Conservation (phyloP, 2,329 filamentous ascomycete genomes). For the Chaetomium globosum region DNA sequence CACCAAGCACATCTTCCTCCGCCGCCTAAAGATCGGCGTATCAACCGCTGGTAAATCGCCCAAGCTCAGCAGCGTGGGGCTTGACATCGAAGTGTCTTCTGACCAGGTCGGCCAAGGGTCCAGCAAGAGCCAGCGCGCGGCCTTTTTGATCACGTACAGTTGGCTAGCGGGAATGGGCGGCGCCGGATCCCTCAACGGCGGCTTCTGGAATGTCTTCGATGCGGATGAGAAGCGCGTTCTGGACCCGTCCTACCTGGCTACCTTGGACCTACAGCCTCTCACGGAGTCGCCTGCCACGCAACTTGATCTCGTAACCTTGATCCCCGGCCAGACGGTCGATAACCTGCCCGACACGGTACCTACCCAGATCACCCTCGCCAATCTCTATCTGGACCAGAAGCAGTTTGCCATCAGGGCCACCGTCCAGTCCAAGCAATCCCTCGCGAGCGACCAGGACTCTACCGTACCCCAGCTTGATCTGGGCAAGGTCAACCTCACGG, state of each 20-base stretch:
- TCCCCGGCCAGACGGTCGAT: constrained; percentile 6
- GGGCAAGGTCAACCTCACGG: background rate
- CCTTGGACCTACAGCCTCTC: background rate
- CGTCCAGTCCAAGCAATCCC: constrained; percentile 2
- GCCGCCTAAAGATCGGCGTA: background rate
- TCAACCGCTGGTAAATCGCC: background rate
- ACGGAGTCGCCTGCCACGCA: background rate
- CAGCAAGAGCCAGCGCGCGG: background rate
- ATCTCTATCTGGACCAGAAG: constrained; percentile 2
- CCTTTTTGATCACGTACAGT: constrained; percentile 8
- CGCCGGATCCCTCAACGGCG: constrained; percentile 4
- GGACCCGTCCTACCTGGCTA: background rate
- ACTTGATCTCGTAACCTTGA: constrained; percentile 1
- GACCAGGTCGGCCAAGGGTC: background rate
- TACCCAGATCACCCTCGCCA: constrained; percentile 2
- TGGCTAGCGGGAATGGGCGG: background rate
- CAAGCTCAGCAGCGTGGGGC: background rate
- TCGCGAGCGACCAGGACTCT: background rate
- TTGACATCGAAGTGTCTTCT: constrained; percentile 8
- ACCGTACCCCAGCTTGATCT: constrained; percentile 7
- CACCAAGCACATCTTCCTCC: no score
- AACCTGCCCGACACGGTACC: constrained; percentile 7
- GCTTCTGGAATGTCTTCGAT: constrained; percentile 6
- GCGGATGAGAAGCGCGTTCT: constrained; percentile 6
- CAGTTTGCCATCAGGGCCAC: constrained; percentile 4